Evolutionary conservation across 2,329 filamentous ascomycete species (phyloP), one percentile per base, ranked within the genome.

Genomic region (Sclerotinia nivalis): DNA sequence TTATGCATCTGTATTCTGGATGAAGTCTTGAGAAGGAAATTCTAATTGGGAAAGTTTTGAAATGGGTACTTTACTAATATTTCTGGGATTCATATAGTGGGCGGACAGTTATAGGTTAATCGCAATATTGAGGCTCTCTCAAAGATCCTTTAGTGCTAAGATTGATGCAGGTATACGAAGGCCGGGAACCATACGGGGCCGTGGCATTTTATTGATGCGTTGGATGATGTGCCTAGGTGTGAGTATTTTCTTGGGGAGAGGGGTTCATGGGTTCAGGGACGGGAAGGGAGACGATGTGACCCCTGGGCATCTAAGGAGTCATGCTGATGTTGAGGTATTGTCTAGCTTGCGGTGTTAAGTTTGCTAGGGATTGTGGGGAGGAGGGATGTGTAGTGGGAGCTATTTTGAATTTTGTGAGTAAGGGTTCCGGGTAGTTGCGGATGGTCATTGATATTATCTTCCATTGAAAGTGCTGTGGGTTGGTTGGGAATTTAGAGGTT

Each of bases 151-250:
- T 7, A n/a, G 20, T 40, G 7, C 34, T 58, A 13, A 58, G 31
- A 34, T n/a, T 20, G 10, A 8, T 37, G 77, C 78, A 84, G 88
- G 34, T 90, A 91, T 80, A 89, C 86, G 10, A 83, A 84, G 78
- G 88, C 86, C 81, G 88, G 87, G 20, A 82, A 83, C 50, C 91
- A 87, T 79, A 87, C 85, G 12, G 86, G 83, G 73, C 84, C 84
- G 47, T 89, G 89, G 78, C 89, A 91, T 82, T 91, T 88, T 80
- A 91, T 91, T 79, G 89, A 91, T 77, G 88, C 88, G 71, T 84
- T 89, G 75, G 89, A 91, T 79, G 78, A 80, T 74, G 89, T 89
- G 69, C 88, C 88, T 0, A 75, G 76, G 22, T 61, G 66, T 68
- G 25, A 34, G 66, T 68, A 50, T 10, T 54, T 25, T 62, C 20